phyloP scores from a whole-genome alignment of 495 filamentous ascomycete genomes.

The Talaromyces nanjingensis region DNA sequence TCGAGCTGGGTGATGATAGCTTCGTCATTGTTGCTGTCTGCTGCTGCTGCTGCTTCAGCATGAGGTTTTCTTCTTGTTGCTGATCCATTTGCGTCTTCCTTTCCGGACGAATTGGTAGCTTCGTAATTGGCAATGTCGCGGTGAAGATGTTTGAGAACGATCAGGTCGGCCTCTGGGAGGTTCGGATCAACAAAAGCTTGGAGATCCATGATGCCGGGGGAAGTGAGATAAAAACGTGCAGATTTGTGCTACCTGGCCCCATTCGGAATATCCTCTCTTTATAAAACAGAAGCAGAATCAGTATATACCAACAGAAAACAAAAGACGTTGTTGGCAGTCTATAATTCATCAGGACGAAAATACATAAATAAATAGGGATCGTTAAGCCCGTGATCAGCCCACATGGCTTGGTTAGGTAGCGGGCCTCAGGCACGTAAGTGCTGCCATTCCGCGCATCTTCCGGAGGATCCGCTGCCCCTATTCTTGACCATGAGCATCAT shows the following conservation, averaged over 20 bases:
- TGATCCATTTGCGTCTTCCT: conserved; percentile 8
- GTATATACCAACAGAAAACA: not conserved
- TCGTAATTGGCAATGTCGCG: conserved; percentile 21
- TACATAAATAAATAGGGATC: not conserved
- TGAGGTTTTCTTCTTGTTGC: conserved; percentile 13
- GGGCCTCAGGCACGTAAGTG: not conserved
- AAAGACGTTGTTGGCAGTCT: not conserved
- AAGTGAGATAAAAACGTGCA: not conserved
- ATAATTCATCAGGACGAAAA: not conserved
- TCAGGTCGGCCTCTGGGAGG: conserved; percentile 39
- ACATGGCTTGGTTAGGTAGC: not conserved
- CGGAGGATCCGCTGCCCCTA: not conserved
- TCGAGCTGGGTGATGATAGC: conserved; percentile 33
- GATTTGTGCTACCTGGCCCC: not conserved
- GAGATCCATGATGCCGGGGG: conserved; percentile 23
- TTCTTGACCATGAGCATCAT: not conserved
- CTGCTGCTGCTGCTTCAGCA: conserved; percentile 3
- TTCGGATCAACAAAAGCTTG: conserved; percentile 38
- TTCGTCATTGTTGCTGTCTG: conserved; percentile 17
- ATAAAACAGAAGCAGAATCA: not conserved
- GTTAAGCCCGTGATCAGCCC: not conserved
- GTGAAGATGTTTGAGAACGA: conserved; percentile 44
- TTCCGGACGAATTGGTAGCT: conserved; percentile 11
- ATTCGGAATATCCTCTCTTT: not conserved
- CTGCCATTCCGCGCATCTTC: not conserved